A percentile compares a stretch with the other conserved stretches of the same genome.
Conservation (phyloP, 2,329 filamentous ascomycete genomes). For the Hysterium pulicare region DNA sequence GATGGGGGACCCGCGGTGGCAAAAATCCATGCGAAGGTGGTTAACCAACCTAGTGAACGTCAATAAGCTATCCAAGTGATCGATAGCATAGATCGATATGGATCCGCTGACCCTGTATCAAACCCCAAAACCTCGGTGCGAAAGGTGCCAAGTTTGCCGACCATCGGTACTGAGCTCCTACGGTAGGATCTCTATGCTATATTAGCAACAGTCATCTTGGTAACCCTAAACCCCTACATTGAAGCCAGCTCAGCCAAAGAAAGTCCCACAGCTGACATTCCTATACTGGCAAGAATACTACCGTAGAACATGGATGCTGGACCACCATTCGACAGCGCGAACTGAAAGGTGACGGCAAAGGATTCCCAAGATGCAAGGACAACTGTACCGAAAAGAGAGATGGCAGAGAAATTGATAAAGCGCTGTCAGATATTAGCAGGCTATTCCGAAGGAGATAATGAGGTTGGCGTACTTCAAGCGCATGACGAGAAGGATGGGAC, state of each 20-base stretch:
- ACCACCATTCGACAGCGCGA: constrained; percentile 16
- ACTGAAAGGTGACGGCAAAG: constrained; percentile 12
- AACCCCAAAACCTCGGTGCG: constrained; percentile 22
- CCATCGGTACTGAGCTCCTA: constrained; percentile 33
- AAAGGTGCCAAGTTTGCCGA: constrained; percentile 25
- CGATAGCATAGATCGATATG: neutral
- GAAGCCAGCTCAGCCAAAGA: constrained; percentile 23
- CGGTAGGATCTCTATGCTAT: constrained; percentile 28
- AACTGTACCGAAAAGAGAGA: constrained; percentile 15
- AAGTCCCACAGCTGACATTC: constrained; percentile 23
- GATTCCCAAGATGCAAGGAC: constrained; percentile 14
- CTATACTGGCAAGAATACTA: constrained; percentile 15
- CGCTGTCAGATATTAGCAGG: no score
- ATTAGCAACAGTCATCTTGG: neutral
- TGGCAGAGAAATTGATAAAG: no score
- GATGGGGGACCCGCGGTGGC: constrained; percentile 25
- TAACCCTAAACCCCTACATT: neutral
- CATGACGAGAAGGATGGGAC: no score
- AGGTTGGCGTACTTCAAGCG: no score
- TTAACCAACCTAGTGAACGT: constrained; percentile 28
- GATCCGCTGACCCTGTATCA: constrained; percentile 22
- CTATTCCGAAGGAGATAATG: no score
- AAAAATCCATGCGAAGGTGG: constrained; percentile 34
- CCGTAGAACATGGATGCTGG: constrained; percentile 18
- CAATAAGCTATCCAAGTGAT: neutral